These are phyloP conservation scores for Lipomyces japonicus DNA, from an alignment of 805 yeast species.

Conservation along the genomic window DNA sequence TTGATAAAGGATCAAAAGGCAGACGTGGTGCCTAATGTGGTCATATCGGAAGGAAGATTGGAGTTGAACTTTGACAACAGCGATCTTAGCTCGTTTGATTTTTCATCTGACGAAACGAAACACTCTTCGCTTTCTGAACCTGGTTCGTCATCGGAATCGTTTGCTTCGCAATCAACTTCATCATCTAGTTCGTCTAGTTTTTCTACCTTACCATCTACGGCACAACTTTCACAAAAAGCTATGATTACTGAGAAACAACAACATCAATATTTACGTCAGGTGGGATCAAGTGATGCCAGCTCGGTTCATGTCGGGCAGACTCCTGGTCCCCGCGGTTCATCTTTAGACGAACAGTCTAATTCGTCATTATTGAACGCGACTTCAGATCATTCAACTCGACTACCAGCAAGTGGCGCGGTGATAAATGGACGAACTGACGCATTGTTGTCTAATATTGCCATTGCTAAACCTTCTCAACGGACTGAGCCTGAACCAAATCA, in stretches of 20 bases:
- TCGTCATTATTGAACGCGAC: no score
- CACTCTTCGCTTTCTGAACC: background rate
- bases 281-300: no score
- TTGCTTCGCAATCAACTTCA: constrained; percentile 9
- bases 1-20: no score
- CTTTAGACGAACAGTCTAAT: no score
- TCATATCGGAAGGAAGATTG: constrained; percentile 13
- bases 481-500: background rate
- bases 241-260: no score
- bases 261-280: no score
- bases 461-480: background rate
- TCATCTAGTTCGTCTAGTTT: constrained; percentile 7
- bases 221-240: no score
- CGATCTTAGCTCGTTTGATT: background rate
- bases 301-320: no score
- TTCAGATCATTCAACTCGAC: background rate
- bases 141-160: background rate
- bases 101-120: background rate
- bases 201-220: constrained; percentile 3
- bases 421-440: constrained; percentile 7
- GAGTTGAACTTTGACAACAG: constrained; percentile 11
- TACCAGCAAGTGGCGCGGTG: background rate
- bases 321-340: no score
- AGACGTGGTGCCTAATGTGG: constrained; percentile 16
- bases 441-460: constrained; percentile 8